These are phyloP conservation scores for Phytopythium chamaehyphon DNA, from an alignment of 352 stramenopile genomes.

Conservation along the genomic window DNA sequence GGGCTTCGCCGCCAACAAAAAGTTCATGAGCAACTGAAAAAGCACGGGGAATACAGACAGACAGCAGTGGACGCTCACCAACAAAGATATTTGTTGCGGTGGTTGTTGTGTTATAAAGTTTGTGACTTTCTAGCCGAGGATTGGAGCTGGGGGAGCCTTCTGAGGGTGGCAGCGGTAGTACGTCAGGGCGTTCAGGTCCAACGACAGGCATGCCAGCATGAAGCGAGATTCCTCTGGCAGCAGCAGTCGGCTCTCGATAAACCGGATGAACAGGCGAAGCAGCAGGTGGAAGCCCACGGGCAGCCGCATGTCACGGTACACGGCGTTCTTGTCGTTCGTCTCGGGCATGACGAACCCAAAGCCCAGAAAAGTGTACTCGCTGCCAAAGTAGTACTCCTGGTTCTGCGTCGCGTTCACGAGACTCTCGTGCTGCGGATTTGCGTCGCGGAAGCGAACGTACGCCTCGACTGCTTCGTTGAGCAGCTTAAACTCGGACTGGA, in stretches of 20 bases:
- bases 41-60: not conserved
- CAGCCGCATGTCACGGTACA: constrained; percentile 47
- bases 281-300: constrained; percentile 52
- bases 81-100: not conserved
- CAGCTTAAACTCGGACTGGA: constrained; percentile 17
- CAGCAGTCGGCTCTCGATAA: constrained; percentile 58
- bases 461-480: constrained; percentile 22
- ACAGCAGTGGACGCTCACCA: not conserved
- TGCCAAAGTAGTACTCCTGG: constrained; percentile 44
- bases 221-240: constrained; percentile 42
- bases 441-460: constrained; percentile 28
- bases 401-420: constrained; percentile 27
- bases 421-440: constrained; percentile 27
- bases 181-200: constrained; percentile 35
- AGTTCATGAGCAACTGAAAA: constrained; percentile 82
- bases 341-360: constrained; percentile 52
- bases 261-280: constrained; percentile 41
- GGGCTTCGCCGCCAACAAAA: constrained; percentile 71
- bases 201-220: constrained; percentile 46
- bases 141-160: not conserved
- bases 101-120: too few relatives aligned
- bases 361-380: constrained; percentile 44
- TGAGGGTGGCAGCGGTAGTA: constrained; percentile 39
- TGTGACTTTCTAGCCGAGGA: not conserved
- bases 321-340: constrained; percentile 53